Conservation (phyloP, 1,284 basidiomycete species). For the Rhodotorula sp. region DNA sequence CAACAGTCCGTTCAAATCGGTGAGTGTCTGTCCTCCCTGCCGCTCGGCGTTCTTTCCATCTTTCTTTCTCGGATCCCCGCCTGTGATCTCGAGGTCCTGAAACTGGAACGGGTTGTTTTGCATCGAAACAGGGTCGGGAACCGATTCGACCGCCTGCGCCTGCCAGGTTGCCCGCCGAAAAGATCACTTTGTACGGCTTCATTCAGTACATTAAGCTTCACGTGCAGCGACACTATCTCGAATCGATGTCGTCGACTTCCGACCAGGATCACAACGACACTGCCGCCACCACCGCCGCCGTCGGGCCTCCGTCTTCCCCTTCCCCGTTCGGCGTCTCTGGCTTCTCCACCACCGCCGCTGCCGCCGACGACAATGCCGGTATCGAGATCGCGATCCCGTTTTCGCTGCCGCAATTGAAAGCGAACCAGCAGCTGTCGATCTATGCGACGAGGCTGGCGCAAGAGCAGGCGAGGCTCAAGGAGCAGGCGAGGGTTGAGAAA, state of each 20-base stretch:
- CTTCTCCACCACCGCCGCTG: no score
- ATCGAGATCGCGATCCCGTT: slow-evolving; percentile 23
- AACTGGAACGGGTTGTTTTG: no score
- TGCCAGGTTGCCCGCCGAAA: slow-evolving; percentile 8
- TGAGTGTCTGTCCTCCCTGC: no score
- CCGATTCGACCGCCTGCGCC: slow-evolving; percentile 15
- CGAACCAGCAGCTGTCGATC: slow-evolving; percentile 3
- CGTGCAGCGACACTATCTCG: slow-evolving; percentile 12
- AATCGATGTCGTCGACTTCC: background rate
- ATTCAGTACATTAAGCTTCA: slow-evolving; percentile 28
- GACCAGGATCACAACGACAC: background rate
- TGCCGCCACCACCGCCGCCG: background rate
- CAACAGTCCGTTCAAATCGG: background rate
- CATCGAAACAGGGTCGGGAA: background rate
- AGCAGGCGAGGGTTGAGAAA: slow-evolving; percentile 48
- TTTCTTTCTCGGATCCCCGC: no score
- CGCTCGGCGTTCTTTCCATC: no score
- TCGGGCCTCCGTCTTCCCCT: background rate
- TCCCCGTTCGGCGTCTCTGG: background rate
- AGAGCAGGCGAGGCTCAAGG: slow-evolving; percentile 11
- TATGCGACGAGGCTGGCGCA: slow-evolving; percentile 34
- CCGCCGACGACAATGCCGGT: no score
- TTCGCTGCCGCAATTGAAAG: slow-evolving; percentile 8
- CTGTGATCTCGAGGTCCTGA: no score
- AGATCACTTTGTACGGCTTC: slow-evolving; percentile 27